These are phyloP conservation scores for Flaveria ramosissima DNA, from an alignment of 129 eudicot species.

Conservation along the genomic window DNA sequence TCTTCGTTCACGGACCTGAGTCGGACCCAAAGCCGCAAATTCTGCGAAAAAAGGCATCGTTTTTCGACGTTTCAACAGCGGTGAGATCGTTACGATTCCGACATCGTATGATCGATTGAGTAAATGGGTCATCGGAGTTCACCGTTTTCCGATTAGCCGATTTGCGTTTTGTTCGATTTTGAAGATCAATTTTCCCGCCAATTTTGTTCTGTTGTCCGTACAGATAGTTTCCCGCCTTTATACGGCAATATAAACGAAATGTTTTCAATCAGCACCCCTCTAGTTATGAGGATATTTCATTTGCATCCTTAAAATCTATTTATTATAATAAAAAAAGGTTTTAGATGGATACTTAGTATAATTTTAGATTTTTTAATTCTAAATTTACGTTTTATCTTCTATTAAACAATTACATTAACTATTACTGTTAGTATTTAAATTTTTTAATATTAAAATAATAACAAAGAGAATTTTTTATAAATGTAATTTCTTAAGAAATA, in stretches of 20 bases:
- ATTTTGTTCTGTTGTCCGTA: background rate
- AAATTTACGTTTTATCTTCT: no score
- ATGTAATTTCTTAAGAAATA: no score
- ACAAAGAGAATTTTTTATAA: no score
- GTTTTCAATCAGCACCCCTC: slow-evolving; percentile 30
- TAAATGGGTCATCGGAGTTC: slow-evolving; percentile 35
- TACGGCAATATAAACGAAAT: background rate
- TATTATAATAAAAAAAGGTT: background rate
- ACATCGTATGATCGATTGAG: slow-evolving; percentile 4
- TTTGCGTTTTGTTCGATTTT: background rate
- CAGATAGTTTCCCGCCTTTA: slow-evolving; percentile 42
- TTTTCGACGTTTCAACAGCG: slow-evolving; percentile 32
- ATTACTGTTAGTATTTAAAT: no score
- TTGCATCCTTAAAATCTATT: background rate
- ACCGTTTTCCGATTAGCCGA: slow-evolving; percentile 29
- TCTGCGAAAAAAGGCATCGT: background rate
- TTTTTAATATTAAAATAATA: no score
- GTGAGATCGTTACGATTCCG: slow-evolving; percentile 27
- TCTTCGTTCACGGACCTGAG: background rate
- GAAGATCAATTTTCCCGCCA: slow-evolving; percentile 35
- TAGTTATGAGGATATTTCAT: slow-evolving; percentile 11
- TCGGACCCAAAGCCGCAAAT: background rate
- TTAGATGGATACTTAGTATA: background rate
- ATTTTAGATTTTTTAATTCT: no score
- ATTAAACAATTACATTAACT: no score